Evolutionary conservation across 441 rosid genomes (phyloP).

Genomic region (Pelargonium cotyledonis): DNA sequence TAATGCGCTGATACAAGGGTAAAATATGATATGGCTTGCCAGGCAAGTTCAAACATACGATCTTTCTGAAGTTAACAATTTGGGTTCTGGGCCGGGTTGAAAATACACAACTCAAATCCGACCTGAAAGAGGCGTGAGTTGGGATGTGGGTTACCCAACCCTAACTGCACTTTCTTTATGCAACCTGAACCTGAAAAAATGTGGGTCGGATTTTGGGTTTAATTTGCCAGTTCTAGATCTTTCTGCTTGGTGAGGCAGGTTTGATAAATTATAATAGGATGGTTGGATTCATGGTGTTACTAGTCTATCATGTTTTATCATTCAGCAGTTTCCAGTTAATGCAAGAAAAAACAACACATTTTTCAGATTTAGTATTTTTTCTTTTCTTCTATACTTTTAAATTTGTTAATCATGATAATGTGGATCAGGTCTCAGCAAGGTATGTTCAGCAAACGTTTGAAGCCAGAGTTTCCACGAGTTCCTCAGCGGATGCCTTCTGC

Average conservation of each 20-base stretch:
- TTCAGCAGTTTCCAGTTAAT: too few species aligned
- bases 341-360: too few species aligned
- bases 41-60: not conserved
- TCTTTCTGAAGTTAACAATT: not conserved
- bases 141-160: too few species aligned
- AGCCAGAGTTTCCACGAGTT: slow-evolving; percentile 61
- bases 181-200: too few species aligned
- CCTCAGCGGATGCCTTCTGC: slow-evolving; percentile 69
- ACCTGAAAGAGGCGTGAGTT: too few species aligned
- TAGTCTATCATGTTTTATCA: too few species aligned
- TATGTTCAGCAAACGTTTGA: slow-evolving; percentile 64
- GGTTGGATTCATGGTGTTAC: too few species aligned
- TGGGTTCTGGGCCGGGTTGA: too few species aligned
- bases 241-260: not conserved
- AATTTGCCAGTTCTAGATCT: too few species aligned
- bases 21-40: not conserved
- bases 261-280: not conserved
- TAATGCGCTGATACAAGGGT: slow-evolving; percentile 14
- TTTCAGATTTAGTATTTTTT: not conserved
- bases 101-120: too few species aligned
- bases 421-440: slow-evolving; percentile 54
- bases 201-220: too few species aligned
- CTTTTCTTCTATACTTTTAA: not conserved
- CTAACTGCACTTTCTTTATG: too few species aligned
- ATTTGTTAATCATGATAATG: slow-evolving; percentile 9